Base-by-base conservation (phyloP, 2,329 filamentous ascomycete genomes). In the Penicillium digitatum region DNA sequence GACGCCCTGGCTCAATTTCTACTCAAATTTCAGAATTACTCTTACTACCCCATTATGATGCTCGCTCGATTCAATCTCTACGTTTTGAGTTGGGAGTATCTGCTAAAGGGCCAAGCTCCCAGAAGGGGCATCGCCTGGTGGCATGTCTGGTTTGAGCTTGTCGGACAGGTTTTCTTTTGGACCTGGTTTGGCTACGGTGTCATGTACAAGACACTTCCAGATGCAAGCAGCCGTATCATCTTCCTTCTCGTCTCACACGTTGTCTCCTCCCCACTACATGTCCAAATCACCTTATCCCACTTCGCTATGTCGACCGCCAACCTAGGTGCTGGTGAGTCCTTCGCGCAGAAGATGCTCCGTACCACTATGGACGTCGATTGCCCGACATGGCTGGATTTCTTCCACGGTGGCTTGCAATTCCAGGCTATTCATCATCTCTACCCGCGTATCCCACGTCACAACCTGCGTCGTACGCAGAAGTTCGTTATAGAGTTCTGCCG, bases 291-390 rank as follows among this genome's bases (percentile, higher is more conserved):
- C 0, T 82, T 96, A 18, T 94, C 89, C 2, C 91, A 96, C 73
- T 96, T 95, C 73, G 89, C 89, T 62, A 96, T 95, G 91, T 93
- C 89, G 64, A 96, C 91, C 0, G 82, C 89, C 11, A 90, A 96
- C 65, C 79, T 96, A 12, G 92, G 92, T 0, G 85, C 88, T 1
- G 80, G 86, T 48, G 91, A 96, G 71, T 94, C 89, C 0, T 96
- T 96, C 71, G 85, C 91, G 0, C 90, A 95, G 73, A 89, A 87
- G 72, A 94, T 95, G 87, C 80, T 96, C 43, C 86, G 92, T 62
- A 96, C 91, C 1, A 95, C 91, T 12, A 95, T 96, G 90, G 90
- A 95, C 61, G 86, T 95, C 22, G 90, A 94, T 69, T 95, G 90
- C 68, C 89, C 90, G 0, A 79, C 82, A 12, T 95, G 91, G 90